phyloP scores from a whole-genome alignment of 495 filamentous ascomycete species.

The Pyronema domesticum region DNA sequence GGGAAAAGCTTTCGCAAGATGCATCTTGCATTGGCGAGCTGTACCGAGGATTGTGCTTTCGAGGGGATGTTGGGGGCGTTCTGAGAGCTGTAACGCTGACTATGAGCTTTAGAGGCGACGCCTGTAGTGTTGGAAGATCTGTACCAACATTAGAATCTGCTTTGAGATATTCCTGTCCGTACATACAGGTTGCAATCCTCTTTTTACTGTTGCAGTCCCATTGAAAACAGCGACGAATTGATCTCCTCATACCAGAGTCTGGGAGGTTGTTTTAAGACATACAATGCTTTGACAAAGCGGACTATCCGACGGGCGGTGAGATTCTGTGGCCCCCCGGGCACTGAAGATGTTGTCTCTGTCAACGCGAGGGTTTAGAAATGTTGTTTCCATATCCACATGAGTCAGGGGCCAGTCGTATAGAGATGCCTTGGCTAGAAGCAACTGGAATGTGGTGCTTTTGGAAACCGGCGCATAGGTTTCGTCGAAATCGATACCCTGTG shows the following conservation, averaged over 20 bases:
- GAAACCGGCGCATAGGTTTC: constrained; percentile 13
- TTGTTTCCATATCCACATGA: constrained; percentile 9
- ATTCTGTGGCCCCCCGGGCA: neutral
- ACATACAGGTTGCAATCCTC: constrained; percentile 6
- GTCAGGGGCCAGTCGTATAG: constrained; percentile 4
- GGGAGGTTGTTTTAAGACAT: constrained; percentile 6
- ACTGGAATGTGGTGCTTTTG: constrained; percentile 2
- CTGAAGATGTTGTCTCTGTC: neutral
- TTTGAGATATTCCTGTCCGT: too few species aligned
- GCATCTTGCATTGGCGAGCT: too few species aligned
- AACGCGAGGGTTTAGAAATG: constrained; percentile 7
- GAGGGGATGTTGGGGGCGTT: too few species aligned
- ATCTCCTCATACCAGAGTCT: constrained; percentile 6
- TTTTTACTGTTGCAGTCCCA: neutral
- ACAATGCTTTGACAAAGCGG: neutral
- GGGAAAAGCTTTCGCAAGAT: too few species aligned
- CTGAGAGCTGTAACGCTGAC: too few species aligned
- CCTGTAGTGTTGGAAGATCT: too few species aligned
- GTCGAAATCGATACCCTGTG: constrained; percentile 6
- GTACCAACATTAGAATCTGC: too few species aligned
- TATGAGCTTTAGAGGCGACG: too few species aligned
- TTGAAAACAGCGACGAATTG: neutral
- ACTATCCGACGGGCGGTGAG: neutral
- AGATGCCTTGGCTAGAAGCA: neutral
- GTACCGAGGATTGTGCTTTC: too few species aligned